Conservation (phyloP, 495 filamentous ascomycete species). For the Podospora conica region DNA sequence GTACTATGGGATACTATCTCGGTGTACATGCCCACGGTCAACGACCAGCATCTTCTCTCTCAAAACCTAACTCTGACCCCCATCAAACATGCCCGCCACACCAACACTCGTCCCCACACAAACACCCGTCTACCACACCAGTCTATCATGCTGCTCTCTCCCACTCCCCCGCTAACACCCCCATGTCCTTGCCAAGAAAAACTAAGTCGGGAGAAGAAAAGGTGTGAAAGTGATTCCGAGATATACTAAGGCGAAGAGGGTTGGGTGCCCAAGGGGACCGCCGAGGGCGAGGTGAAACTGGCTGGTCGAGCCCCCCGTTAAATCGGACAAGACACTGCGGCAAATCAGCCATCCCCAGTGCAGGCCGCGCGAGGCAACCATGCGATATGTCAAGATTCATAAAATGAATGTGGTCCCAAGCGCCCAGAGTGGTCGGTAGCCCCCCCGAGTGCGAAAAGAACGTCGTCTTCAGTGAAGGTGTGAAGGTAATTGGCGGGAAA, state of each 20-base stretch:
- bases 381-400: slow-evolving; percentile 50
- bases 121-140: not conserved
- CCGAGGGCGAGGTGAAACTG: slow-evolving; percentile 14
- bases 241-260: slow-evolving; percentile 24
- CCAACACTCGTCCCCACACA: not conserved
- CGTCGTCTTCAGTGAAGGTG: slow-evolving; percentile 46
- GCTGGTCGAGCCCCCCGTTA: slow-evolving; percentile 24
- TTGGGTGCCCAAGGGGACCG: slow-evolving; percentile 12
- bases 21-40: slow-evolving; percentile 31
- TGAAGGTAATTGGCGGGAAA: slow-evolving; percentile 49
- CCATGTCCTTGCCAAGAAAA: not conserved
- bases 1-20: slow-evolving; percentile 30
- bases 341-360: slow-evolving; percentile 17
- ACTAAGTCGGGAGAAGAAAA: not conserved
- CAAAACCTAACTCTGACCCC: not conserved
- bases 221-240: slow-evolving; percentile 17
- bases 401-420: slow-evolving; percentile 56
- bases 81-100: not conserved
- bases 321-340: slow-evolving; percentile 25
- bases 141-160: not conserved
- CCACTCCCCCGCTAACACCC: slow-evolving; percentile 7
- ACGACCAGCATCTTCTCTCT: slow-evolving; percentile 27
- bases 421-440: slow-evolving; percentile 45
- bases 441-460: slow-evolving; percentile 53
- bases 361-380: slow-evolving; percentile 18